phyloP scores from a whole-genome alignment of 495 filamentous ascomycete species.

The Annulohypoxylon stygium region DNA sequence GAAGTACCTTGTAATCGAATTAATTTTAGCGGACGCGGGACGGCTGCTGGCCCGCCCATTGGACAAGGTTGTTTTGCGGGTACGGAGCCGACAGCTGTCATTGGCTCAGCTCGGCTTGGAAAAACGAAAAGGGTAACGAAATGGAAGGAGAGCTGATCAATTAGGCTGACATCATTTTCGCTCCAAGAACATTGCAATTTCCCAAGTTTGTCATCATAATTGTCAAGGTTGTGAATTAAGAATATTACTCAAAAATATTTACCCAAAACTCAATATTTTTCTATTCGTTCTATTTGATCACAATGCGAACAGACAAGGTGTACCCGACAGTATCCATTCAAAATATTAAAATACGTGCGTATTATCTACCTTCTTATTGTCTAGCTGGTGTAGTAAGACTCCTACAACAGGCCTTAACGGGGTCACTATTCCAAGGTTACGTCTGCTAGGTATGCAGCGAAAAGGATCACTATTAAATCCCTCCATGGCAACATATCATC shows the following conservation, averaged over 20 bases:
- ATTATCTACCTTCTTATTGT: neutral
- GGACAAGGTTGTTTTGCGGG: conserved; percentile 44
- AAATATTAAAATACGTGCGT: neutral
- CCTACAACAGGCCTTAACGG: neutral
- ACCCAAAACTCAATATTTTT: neutral
- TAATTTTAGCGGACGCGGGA: conserved; percentile 42
- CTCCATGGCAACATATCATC: neutral
- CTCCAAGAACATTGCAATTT: conserved; percentile 37
- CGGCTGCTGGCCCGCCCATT: conserved; percentile 37
- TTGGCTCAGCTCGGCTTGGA: conserved; percentile 30
- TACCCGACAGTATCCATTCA: neutral
- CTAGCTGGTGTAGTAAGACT: neutral
- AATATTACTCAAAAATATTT: conserved; percentile 10
- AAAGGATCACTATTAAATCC: neutral
- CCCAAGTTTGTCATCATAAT: conserved; percentile 34
- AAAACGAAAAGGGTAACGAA: conserved; percentile 45
- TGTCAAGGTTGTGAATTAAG: conserved; percentile 11
- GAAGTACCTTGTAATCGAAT: conserved; percentile 37
- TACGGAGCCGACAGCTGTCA: conserved; percentile 19
- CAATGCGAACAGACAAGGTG: neutral
- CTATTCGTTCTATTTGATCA: neutral
- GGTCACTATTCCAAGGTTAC: neutral
- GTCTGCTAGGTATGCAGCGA: neutral
- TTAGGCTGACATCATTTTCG: conserved; percentile 44
- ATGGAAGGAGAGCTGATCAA: conserved; percentile 34